phyloP scores from a whole-genome alignment of 2,329 filamentous ascomycete genomes.

The Periconia digitata region DNA sequence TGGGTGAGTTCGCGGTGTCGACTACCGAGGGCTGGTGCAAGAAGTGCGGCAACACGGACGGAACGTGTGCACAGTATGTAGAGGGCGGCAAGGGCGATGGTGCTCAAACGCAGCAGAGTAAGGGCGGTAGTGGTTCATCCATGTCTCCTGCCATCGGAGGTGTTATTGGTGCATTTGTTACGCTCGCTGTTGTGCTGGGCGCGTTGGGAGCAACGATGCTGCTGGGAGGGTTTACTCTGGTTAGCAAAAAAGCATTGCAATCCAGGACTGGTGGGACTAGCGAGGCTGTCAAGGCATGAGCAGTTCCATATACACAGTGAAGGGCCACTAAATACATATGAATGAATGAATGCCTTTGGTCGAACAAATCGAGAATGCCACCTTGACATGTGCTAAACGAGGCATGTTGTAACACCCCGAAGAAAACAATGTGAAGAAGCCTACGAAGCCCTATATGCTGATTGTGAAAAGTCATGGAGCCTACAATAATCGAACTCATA shows the following conservation, averaged over 20 bases:
- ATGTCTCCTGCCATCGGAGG: conserved; percentile 75
- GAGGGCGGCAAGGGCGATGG: conserved; percentile 18
- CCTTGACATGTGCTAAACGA: not conserved
- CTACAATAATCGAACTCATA: too few relatives aligned
- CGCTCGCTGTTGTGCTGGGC: conserved; percentile 63
- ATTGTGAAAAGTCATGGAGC: too few relatives aligned
- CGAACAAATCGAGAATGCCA: too few relatives aligned
- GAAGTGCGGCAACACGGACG: conserved; percentile 72
- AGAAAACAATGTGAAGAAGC: too few relatives aligned
- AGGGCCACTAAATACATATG: not conserved
- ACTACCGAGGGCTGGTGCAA: conserved; percentile 70
- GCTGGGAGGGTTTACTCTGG: conserved; percentile 60
- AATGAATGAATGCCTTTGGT: not conserved
- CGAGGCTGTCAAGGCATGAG: not conserved
- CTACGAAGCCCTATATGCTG: too few relatives aligned
- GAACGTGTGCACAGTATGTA: conserved; percentile 60
- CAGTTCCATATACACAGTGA: not conserved
- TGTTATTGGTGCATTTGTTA: conserved; percentile 74
- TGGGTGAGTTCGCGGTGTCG: conserved; percentile 68
- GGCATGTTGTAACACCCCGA: not conserved
- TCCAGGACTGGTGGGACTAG: not conserved
- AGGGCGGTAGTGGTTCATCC: conserved; percentile 36
- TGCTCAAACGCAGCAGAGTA: conserved; percentile 10
- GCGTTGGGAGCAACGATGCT: conserved; percentile 55
- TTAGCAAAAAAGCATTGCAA: conserved; percentile 51